phyloP scores from a whole-genome alignment of 176 grass and related monocot species.

The Saccharum spontaneum region DNA sequence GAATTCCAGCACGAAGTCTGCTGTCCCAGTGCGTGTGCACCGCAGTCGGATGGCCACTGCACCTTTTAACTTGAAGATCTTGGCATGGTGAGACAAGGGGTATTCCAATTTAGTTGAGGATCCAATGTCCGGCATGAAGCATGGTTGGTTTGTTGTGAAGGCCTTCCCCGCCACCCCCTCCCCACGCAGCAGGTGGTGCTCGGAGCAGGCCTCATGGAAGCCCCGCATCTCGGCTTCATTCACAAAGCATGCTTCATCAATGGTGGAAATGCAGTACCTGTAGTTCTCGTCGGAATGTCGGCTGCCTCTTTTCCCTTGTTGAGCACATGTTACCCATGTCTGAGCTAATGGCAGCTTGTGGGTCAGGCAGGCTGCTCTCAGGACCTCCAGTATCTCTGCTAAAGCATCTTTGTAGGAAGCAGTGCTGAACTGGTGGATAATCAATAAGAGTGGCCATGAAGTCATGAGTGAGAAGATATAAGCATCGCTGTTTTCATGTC shows the following conservation, averaged over 20 bases:
- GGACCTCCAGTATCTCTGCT: conserved; percentile 81
- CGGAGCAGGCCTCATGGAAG: conserved; percentile 87
- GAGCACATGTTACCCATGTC: conserved; percentile 80
- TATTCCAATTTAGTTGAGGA: conserved; percentile 68
- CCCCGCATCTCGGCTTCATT: conserved; percentile 58
- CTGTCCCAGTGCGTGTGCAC: conserved; percentile 62
- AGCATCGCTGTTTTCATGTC: conserved; percentile 20
- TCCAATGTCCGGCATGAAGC: conserved; percentile 73
- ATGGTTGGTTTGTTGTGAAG: conserved; percentile 79
- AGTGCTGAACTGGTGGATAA: conserved; percentile 59
- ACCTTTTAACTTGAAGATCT: conserved; percentile 82
- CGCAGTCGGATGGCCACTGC: conserved; percentile 82
- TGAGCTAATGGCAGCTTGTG: conserved; percentile 92
- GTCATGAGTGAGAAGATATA: conserved; percentile 33
- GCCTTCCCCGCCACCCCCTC: conserved; percentile 78
- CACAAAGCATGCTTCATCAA: conserved; percentile 67
- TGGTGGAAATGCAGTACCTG: conserved; percentile 69
- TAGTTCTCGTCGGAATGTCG: conserved; percentile 93
- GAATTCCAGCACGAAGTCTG: conserved; percentile 90
- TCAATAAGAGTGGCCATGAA: conserved; percentile 37
- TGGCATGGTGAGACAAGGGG: conserved; percentile 87
- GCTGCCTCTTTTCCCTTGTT: conserved; percentile 85
- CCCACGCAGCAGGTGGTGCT: conserved; percentile 78
- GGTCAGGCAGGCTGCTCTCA: conserved; percentile 62
- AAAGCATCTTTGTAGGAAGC: conserved; percentile 83